These are phyloP conservation scores for Geosmithia putterillii DNA, from an alignment of 2,329 filamentous ascomycete genomes.

Conservation along the genomic window DNA sequence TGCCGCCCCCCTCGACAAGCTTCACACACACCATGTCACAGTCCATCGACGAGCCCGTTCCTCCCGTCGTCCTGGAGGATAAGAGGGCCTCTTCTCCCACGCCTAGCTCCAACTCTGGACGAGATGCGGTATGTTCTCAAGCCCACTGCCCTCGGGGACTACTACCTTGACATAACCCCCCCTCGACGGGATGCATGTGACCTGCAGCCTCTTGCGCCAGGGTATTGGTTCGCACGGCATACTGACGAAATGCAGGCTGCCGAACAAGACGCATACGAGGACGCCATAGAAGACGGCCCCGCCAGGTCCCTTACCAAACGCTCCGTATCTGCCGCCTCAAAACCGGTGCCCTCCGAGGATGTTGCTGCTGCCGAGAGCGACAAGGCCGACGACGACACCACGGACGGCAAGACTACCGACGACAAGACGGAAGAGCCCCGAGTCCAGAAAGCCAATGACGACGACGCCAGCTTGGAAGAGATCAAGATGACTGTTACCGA, in stretches of 20 bases:
- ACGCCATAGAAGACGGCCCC: conserved; percentile 57
- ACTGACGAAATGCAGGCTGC: conserved; percentile 4
- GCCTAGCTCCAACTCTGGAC: not conserved
- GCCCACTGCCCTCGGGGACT: not conserved
- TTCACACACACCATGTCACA: conserved; percentile 1
- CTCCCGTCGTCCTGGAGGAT: not conserved
- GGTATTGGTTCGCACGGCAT: not conserved
- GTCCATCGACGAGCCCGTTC: not conserved
- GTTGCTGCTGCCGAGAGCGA: conserved; percentile 2
- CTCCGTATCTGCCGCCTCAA: conserved; percentile 20
- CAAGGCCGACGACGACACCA: conserved; percentile 1
- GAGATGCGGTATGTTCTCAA: not conserved
- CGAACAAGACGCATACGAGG: conserved; percentile 52
- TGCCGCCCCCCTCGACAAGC: not conserved
- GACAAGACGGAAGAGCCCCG: conserved; percentile 5
- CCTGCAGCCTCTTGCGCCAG: not conserved
- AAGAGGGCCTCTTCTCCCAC: not conserved
- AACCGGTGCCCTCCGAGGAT: conserved; percentile 10
- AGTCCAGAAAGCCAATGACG: conserved; percentile 9
- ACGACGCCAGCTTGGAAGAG: conserved; percentile 5
- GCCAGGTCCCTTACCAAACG: conserved; percentile 51
- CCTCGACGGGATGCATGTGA: not conserved
- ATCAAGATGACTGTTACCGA: conserved; percentile 5
- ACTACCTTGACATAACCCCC: not conserved
- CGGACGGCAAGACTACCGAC: conserved; percentile 3